Evolutionary conservation across 208 protist species (phyloP), one percentile per base, ranked within the genome.

Genomic region (Jaenimonas drosophilae): DNA sequence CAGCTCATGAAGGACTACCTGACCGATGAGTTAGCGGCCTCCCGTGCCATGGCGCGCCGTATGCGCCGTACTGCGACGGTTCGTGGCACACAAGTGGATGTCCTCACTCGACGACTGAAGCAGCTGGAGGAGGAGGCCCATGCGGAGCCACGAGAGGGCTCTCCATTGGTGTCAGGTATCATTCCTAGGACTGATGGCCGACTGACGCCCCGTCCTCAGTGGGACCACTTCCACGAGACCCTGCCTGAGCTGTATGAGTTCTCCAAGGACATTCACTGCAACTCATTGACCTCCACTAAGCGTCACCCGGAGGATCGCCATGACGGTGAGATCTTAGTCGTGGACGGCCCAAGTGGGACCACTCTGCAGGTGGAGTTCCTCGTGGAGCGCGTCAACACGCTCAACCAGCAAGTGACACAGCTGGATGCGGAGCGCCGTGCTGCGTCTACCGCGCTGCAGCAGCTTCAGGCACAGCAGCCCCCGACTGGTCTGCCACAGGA

Each of bases 131-230:
- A 60, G 23, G 67, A 80, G 25, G 55, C 6, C 16, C 6, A 54
- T 17, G 17, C 14, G 19, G 2, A 27, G 14, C n/a, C n/a, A n/a
- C n/a, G n/a, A n/a, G n/a, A n/a, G n/a, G n/a, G n/a, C n/a, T n/a
- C n/a, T n/a, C n/a, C n/a, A n/a, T n/a, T n/a, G n/a, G n/a, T n/a
- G n/a, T n/a, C n/a, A n/a, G n/a, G n/a, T n/a, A n/a, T n/a, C n/a
- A n/a, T n/a, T n/a, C n/a, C n/a, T n/a, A n/a, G n/a, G n/a, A 20
- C 17, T 33, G 49, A 49, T 7, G 47, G 41, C 21, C 29, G 77
- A 34, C 61, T 88, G 2, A 91, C 83, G 16, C 83, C 83, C 33
- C 74, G 83, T 5, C 83, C 83, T 21, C 53, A 83, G 33, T 91
- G 83, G 78, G 19, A 31, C 12, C 49, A 54, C 9, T 12, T 86